A percentile compares a stretch with the other conserved stretches of the same genome.
phyloP scores from a whole-genome alignment of 2,329 filamentous ascomycete genomes.

The Amylocarpus encephaloides region DNA sequence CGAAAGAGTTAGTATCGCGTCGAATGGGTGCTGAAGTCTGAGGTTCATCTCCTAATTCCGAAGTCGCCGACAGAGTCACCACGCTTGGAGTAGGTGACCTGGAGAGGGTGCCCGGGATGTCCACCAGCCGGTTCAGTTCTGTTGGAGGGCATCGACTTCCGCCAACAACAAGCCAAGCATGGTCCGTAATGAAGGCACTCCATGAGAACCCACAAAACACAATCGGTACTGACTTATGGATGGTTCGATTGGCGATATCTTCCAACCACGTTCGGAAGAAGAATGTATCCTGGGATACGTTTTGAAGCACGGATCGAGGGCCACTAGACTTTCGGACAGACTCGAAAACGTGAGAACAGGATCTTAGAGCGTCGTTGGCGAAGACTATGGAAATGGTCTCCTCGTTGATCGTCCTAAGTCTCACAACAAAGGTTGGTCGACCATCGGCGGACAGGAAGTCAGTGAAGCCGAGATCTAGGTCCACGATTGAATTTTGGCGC shows the following conservation, averaged over 20 bases:
- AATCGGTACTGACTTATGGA: neutral
- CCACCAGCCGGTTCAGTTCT: neutral
- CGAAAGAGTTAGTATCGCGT: neutral
- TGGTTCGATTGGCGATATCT: neutral
- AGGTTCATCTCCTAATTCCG: neutral
- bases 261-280: neutral
- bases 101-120: neutral
- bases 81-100: neutral
- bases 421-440: constrained; percentile 68
- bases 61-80: neutral
- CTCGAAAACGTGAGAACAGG: constrained; percentile 18
- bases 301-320: neutral
- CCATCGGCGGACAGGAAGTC: constrained; percentile 70
- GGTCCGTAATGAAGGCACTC: constrained; percentile 1
- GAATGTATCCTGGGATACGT: neutral
- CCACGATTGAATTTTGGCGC: neutral
- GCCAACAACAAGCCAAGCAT: neutral
- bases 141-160: neutral
- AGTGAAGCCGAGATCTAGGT: constrained; percentile 46
- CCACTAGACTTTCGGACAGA: neutral
- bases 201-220: neutral
- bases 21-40: neutral
- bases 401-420: constrained; percentile 44
- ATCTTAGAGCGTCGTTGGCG: constrained; percentile 58
- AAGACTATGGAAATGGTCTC: constrained; percentile 56